Evolutionary conservation across 768 basidiomycete genomes (phyloP).

Genomic region (Tulasnella sp.): DNA sequence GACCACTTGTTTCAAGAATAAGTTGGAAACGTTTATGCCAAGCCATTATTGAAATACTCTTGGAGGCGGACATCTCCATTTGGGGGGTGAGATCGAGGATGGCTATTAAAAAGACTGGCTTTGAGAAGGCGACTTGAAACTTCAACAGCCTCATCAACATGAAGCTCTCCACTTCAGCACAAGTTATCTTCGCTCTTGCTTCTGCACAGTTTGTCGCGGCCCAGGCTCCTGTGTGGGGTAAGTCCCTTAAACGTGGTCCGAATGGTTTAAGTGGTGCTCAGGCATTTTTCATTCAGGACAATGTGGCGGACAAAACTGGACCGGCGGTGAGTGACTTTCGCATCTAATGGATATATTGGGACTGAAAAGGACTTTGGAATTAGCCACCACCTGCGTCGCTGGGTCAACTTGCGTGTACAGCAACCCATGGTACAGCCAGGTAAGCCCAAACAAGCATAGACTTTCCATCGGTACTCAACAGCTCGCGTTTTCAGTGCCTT

Average conservation of each 20-base stretch:
- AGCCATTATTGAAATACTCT: neutral
- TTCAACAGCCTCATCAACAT: neutral
- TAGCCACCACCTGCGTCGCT: neutral
- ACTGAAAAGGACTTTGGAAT: neutral
- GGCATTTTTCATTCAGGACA: neutral
- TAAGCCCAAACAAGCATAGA: neutral
- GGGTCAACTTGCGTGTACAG: neutral
- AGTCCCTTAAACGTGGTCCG: neutral
- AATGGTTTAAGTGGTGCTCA: neutral
- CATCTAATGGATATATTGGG: neutral
- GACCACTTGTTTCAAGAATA: neutral
- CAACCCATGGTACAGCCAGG: neutral
- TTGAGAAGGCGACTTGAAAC: neutral
- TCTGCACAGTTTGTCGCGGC: neutral
- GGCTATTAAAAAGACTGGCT: neutral
- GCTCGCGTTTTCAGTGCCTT: neutral
- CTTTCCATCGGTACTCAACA: neutral
- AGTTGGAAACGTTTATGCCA: neutral
- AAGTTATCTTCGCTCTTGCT: neutral
- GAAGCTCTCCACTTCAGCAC: neutral
- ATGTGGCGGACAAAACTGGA: neutral
- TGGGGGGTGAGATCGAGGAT: neutral
- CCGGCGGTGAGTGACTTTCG: neutral
- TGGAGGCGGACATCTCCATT: neutral
- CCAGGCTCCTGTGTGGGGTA: neutral